A percentile compares a stretch with the other conserved stretches of the same genome.
phyloP scores from a whole-genome alignment of 768 basidiomycete genomes.

The Boletus reticulatus region DNA sequence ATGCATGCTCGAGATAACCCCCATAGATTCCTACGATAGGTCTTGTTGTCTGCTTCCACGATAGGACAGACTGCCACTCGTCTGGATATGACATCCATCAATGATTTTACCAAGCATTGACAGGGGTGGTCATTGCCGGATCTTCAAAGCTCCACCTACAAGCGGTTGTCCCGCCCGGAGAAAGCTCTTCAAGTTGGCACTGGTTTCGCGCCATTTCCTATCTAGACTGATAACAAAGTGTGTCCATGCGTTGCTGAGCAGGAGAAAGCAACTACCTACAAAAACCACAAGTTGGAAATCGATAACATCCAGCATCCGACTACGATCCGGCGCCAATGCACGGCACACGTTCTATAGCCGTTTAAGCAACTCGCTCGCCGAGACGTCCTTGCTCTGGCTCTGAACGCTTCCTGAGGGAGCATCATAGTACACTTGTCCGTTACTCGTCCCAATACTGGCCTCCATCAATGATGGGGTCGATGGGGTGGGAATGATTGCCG shows the following conservation, averaged over 20 bases:
- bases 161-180: too few species aligned
- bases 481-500: conserved; percentile 1
- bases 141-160: too few species aligned
- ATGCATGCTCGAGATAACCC: too few species aligned
- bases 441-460: conserved; percentile 16
- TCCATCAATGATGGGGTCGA: conserved; percentile 4
- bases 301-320: neutral
- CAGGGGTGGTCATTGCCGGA: too few species aligned
- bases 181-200: too few species aligned
- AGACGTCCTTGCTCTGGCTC: conserved; percentile 17
- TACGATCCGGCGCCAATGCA: neutral
- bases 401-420: conserved; percentile 11
- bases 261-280: neutral
- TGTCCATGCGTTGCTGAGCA: neutral
- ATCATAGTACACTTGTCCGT: conserved; percentile 23
- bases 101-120: too few species aligned
- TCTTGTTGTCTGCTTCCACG: too few species aligned
- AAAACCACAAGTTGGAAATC: neutral
- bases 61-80: too few species aligned
- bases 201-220: too few species aligned
- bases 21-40: too few species aligned
- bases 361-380: conserved; percentile 41
- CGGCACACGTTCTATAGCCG: conserved; percentile 15
- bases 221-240: neutral
- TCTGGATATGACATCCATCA: too few species aligned